Conservation (phyloP, 2,329 filamentous ascomycete genomes). For the Stagonosporopsis tanaceti region DNA sequence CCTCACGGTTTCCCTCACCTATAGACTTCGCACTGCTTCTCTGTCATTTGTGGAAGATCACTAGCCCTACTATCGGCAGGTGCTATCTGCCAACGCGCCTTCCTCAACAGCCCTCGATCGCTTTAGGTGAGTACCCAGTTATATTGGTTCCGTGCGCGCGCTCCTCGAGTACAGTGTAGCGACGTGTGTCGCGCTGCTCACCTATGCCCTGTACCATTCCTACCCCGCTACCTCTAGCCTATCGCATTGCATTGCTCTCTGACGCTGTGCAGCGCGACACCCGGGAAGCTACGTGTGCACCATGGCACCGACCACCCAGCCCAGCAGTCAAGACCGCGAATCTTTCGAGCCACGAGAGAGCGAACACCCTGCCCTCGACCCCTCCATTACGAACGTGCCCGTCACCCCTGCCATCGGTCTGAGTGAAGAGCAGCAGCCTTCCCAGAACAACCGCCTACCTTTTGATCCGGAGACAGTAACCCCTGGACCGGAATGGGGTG, state of each 20-base stretch:
- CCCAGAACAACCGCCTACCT: slow-evolving; percentile 30
- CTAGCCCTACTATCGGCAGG: slow-evolving; percentile 8
- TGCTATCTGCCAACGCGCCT: slow-evolving; percentile 12
- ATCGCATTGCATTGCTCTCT: slow-evolving; percentile 17
- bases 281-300: slow-evolving; percentile 19
- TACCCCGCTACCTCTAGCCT: slow-evolving; percentile 18
- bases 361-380: slow-evolving; percentile 52
- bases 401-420: slow-evolving; percentile 54
- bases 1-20: not conserved
- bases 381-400: slow-evolving; percentile 50
- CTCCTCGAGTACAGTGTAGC: not conserved
- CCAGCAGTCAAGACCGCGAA: slow-evolving; percentile 23
- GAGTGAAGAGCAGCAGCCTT: slow-evolving; percentile 49
- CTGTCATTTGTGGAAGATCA: not conserved
- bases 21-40: not conserved
- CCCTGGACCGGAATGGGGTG: slow-evolving; percentile 47
- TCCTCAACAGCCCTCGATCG: slow-evolving; percentile 16
- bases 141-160: not conserved
- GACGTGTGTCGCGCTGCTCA: slow-evolving; percentile 10
- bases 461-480: slow-evolving; percentile 42
- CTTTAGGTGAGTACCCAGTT: slow-evolving; percentile 17
- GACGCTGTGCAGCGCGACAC: slow-evolving; percentile 35
- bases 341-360: slow-evolving; percentile 36
- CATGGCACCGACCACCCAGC: slow-evolving; percentile 39
- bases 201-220: slow-evolving; percentile 15